phyloP scores from a whole-genome alignment of 2,329 filamentous ascomycete genomes.

The Pseudocercospora musae region DNA sequence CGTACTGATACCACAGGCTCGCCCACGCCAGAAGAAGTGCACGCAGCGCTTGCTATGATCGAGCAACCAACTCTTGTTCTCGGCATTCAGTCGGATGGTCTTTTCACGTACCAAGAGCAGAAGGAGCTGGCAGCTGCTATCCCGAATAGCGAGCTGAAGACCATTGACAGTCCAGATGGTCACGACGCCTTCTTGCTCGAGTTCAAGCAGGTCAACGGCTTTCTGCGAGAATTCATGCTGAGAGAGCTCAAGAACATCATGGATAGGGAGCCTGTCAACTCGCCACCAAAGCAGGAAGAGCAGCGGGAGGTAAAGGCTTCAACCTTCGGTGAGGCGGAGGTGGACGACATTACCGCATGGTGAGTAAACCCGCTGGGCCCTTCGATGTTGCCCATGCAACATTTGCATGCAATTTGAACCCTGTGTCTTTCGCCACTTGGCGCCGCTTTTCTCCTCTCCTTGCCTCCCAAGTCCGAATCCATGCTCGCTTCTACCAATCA shows the following conservation, averaged over 20 bases:
- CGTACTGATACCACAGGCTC: conserved; percentile 24
- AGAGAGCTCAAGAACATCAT: conserved; percentile 87
- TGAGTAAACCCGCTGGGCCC: conserved; percentile 38
- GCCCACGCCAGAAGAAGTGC: conserved; percentile 53
- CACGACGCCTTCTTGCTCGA: conserved; percentile 96
- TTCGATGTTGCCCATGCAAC: background rate
- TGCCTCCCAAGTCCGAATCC: background rate
- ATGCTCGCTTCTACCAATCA: background rate
- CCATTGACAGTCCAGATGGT: conserved; percentile 89
- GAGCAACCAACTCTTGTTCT: conserved; percentile 86
- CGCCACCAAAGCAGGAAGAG: conserved; percentile 45
- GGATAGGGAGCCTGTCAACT: conserved; percentile 50
- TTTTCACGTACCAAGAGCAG: conserved; percentile 97
- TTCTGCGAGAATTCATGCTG: conserved; percentile 78
- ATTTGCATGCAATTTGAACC: background rate
- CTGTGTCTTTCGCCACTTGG: background rate
- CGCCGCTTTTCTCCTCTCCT: background rate
- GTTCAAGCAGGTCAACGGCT: conserved; percentile 92
- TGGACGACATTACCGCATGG: conserved; percentile 95
- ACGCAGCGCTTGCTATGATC: conserved; percentile 74
- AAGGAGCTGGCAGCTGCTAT: conserved; percentile 83
- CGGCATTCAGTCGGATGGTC: conserved; percentile 90
- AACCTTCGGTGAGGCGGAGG: conserved; percentile 92
- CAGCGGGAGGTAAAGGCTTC: conserved; percentile 75
- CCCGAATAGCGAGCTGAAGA: conserved; percentile 71